phyloP scores from a whole-genome alignment of 208 protist genomes.

The Leishmania martiniquensis region DNA sequence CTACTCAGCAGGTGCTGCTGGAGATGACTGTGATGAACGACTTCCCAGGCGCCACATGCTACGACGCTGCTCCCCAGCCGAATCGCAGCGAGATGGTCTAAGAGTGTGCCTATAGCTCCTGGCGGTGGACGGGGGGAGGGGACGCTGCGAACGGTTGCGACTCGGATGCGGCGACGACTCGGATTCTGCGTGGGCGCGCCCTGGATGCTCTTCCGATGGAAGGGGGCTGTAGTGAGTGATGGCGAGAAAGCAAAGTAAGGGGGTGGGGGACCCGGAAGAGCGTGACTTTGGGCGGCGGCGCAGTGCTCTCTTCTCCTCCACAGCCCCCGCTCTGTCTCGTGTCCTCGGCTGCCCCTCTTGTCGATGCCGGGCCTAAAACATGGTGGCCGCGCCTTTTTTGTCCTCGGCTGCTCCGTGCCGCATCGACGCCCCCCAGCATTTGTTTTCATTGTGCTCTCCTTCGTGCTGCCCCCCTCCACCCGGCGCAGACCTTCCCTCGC shows the following conservation, averaged over 20 bases:
- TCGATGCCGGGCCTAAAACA: not conserved
- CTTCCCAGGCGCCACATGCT: slow-evolving; percentile 64
- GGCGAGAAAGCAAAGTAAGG: not conserved
- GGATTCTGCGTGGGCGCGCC: not conserved
- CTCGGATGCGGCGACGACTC: not conserved
- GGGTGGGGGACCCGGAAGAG: not conserved
- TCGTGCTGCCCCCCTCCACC: not conserved
- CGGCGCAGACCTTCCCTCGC: too few relatives aligned
- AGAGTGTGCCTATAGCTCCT: not conserved
- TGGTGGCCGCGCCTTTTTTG: not conserved
- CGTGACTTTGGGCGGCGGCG: not conserved
- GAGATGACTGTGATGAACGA: slow-evolving; percentile 65
- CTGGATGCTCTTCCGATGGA: not conserved
- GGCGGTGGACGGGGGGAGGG: not conserved
- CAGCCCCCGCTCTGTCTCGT: not conserved
- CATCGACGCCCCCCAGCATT: not conserved
- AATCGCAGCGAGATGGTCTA: slow-evolving; percentile 36
- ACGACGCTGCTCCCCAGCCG: slow-evolving; percentile 27
- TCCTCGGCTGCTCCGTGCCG: not conserved
- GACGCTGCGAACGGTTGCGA: not conserved
- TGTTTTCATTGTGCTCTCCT: not conserved
- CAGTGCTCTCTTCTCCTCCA: not conserved
- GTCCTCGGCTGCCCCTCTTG: not conserved
- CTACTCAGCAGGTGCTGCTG: slow-evolving; percentile 55
- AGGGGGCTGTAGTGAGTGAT: not conserved